Evolutionary conservation across 2,329 filamentous ascomycete species (phyloP).

Genomic region (Teratosphaeria epicoccoides): DNA sequence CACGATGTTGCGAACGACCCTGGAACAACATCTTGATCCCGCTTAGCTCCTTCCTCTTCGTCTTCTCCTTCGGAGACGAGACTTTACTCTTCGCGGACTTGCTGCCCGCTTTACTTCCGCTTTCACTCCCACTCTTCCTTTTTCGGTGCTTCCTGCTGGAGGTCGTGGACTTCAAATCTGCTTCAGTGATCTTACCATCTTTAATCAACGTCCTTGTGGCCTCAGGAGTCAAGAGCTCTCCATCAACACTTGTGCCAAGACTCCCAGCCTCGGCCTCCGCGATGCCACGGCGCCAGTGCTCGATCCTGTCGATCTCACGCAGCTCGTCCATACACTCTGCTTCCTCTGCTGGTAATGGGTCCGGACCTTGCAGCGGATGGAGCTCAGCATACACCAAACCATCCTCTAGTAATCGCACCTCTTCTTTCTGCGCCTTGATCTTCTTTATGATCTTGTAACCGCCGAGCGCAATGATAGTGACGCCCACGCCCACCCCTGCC

Average conservation of each 20-base stretch:
- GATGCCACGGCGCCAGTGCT: slow-evolving; percentile 54
- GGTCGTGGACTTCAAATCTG: slow-evolving; percentile 31
- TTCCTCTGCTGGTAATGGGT: slow-evolving; percentile 16
- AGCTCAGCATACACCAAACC: slow-evolving; percentile 6
- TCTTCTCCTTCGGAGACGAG: slow-evolving; percentile 1
- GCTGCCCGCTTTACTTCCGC: slow-evolving; percentile 9
- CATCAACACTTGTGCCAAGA: slow-evolving; percentile 51
- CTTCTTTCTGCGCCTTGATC: slow-evolving; percentile 45
- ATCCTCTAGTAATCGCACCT: slow-evolving; percentile 18
- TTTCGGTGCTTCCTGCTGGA: slow-evolving; percentile 26
- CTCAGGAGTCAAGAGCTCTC: slow-evolving; percentile 53
- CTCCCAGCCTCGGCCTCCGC: slow-evolving; percentile 44
- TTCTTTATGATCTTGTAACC: slow-evolving; percentile 96
- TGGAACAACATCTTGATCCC: slow-evolving; percentile 32
- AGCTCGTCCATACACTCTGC: slow-evolving; percentile 43
- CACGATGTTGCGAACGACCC: slow-evolving; percentile 3
- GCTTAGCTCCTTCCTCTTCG: slow-evolving; percentile 30
- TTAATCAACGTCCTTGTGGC: slow-evolving; percentile 38
- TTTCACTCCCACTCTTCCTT: slow-evolving; percentile 8
- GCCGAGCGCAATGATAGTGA: slow-evolving; percentile 92
- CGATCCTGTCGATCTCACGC: slow-evolving; percentile 47
- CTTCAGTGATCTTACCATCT: slow-evolving; percentile 37
- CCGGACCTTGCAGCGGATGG: background rate
- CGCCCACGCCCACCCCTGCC: slow-evolving; percentile 74
- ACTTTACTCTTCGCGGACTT: slow-evolving; percentile 24